Percentiles rank a stretch among this genome's conserved stretches.
phyloP scores from a whole-genome alignment of 192 early-diverging fungal species.

The Backusella morwellensis region DNA sequence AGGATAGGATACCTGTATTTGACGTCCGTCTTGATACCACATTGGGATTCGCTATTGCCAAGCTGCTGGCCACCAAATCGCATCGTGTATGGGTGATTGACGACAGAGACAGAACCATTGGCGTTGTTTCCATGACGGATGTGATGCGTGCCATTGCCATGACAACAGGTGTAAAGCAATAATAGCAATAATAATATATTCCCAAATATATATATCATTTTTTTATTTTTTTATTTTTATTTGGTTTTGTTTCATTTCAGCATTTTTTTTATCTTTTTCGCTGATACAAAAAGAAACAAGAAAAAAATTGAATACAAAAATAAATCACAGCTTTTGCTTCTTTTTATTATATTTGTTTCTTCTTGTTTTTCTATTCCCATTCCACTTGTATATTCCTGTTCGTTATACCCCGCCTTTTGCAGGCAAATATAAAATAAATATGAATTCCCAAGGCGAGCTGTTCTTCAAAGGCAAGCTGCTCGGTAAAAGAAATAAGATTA shows the following conservation, averaged over 20 bases:
- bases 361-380: neutral
- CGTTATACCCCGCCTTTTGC: neutral
- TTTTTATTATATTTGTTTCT: neutral
- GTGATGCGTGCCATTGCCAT: conserved; percentile 48
- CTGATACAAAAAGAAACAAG: neutral
- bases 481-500: conserved; percentile 30
- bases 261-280: neutral
- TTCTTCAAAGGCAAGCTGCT: conserved; percentile 1
- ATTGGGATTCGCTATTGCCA: conserved; percentile 68
- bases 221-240: neutral
- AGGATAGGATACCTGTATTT: conserved; percentile 74
- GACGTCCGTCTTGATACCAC: conserved; percentile 71
- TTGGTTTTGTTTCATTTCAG: neutral
- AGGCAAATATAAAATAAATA: neutral
- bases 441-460: neutral
- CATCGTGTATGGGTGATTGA: conserved; percentile 82
- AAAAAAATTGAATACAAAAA: neutral
- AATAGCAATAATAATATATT: too few relatives aligned
- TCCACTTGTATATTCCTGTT: neutral
- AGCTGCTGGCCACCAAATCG: conserved; percentile 76
- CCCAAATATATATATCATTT: neutral
- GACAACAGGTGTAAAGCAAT: neutral
- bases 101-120: conserved; percentile 51
- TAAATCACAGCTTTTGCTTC: neutral
- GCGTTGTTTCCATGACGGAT: conserved; percentile 81